Base-by-base conservation (phyloP, 257 asterid species). In the Ligustrum vulgare region DNA sequence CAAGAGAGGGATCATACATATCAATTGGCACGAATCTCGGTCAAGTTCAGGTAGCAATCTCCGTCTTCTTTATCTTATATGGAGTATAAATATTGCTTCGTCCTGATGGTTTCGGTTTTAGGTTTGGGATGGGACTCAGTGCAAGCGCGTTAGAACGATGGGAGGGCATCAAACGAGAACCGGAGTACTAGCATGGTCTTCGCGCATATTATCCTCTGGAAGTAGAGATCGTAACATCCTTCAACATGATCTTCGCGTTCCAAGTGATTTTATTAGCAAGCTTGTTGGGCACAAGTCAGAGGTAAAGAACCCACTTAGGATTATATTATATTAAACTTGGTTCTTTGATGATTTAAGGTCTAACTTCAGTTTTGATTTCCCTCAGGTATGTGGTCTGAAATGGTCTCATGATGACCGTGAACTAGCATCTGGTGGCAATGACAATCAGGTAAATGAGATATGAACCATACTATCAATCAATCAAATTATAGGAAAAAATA, bases 401-500 rank as follows among this genome's bases (percentile, higher is more conserved):
- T 95, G 99, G 98, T 95, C 98, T 67, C 97, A 87, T 45, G 99
- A 95, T 79, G 98, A 95, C 76, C 80, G 99, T 49, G 97, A 95
- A 82, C 99, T 95, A 37, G 99, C 99, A 34, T 95, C 98, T 5
- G 97, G 98, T 73, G 98, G 98, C 69, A 95, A 95, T 74, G 98
- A 95, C 88, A 95, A 95, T 77, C 97, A 92, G 93, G 97, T 92
- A 75, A 35, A 32, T 6, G 69, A 67, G 41, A 36, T 60, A 16
- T 60, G 11, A 22, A 49, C 11, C 18, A 22, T 56, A 9, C 33
- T 23, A 33, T 32, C 34, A 28, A 28, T 28, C 31, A 28, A 28
- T 28, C 31, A 43, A 41, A 70, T 37, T 23, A 2, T 35, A 31
- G 41, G 39, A 25, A 74, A 35, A 35, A 69, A 8, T 12, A 75